Evolutionary conservation across 495 filamentous ascomycete species (phyloP), one percentile per base, ranked within the genome.

Genomic region (Elaphomyces granulatus): DNA sequence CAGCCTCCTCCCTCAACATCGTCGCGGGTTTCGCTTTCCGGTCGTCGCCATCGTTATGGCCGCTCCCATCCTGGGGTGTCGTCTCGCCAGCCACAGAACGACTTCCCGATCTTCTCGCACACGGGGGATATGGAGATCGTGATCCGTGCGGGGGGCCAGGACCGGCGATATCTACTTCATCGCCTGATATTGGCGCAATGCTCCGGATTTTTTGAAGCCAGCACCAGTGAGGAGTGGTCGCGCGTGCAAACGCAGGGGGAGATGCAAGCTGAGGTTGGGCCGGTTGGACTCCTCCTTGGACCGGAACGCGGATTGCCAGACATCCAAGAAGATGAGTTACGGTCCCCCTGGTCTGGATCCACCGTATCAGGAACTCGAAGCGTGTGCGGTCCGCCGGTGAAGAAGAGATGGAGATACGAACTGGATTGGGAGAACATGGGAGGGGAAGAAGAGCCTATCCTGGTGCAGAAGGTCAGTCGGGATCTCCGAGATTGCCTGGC

Each of bases 191-290:
- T 94, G 47, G 74, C 81, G 26, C 81, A 90, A 61, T 88, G 82
- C 50, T 92, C 86, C 9, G 86, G 85, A 1, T 94, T 92, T 61
- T 94, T 94, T 59, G 83, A 92, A 60, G 82, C 84, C 21, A 83
- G 83, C 51, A 88, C 81, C 18, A 84, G 77, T 45, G 78, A 83
- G 45, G 81, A 87, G 57, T 94, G 87, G 86, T 80, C 83, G 44
- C 68, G 72, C 28, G 68, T 66, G n/a, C 50, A 56, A 36, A 43
- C 49, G 10, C 42, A 42, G 32, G 14, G 28, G 3, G 43, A 45
- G 10, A 49, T 41, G n/a, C 60, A 63, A 36, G 38, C 45, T 26
- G 38, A 42, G 10, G 21, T 52, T 6, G 42, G 47, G 4, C 47
- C 49, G 3, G 36, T 54, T 20, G 41, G 14, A 16, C 36, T 15